Evolutionary conservation across 305 asterid genomes (phyloP).

Genomic region (Rubia occidens): DNA sequence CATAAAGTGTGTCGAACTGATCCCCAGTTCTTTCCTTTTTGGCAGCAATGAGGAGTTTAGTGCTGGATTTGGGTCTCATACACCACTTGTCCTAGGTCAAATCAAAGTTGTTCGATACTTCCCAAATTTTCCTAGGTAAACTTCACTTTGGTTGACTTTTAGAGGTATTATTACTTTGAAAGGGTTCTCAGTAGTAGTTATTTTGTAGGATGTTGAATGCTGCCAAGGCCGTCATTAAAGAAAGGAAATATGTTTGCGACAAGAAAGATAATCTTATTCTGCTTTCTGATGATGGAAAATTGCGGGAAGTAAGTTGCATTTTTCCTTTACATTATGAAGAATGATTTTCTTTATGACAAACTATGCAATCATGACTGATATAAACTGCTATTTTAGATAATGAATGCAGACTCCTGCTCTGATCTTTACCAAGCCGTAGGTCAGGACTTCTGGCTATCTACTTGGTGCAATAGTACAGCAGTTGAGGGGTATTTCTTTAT

Average conservation of each 20-base stretch:
- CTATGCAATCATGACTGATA: neutral
- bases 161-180: conserved; percentile 4
- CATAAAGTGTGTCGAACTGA: neutral
- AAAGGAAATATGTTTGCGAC: conserved; percentile 59
- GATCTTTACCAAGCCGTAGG: conserved; percentile 78
- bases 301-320: conserved; percentile 61
- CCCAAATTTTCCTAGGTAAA: conserved; percentile 72
- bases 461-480: conserved; percentile 74
- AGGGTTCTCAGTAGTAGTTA: conserved; percentile 24
- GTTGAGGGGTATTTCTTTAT: conserved; percentile 51
- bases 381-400: conserved; percentile 46
- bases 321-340: neutral
- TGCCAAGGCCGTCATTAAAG: conserved; percentile 69
- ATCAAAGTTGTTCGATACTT: conserved; percentile 74
- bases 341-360: neutral
- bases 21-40: conserved; percentile 21
- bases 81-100: conserved; percentile 91
- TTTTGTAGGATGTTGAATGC: conserved; percentile 54
- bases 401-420: conserved; percentile 74
- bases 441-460: conserved; percentile 88
- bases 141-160: conserved; percentile 12
- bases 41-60: conserved; percentile 64
- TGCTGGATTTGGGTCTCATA: conserved; percentile 89
- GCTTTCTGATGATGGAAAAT: conserved; percentile 61
- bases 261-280: conserved; percentile 57